A percentile compares a stretch with the other conserved stretches of the same genome.
Evolutionary conservation across 345 rosid species (phyloP).

Genomic region (Ceriops tagal): DNA sequence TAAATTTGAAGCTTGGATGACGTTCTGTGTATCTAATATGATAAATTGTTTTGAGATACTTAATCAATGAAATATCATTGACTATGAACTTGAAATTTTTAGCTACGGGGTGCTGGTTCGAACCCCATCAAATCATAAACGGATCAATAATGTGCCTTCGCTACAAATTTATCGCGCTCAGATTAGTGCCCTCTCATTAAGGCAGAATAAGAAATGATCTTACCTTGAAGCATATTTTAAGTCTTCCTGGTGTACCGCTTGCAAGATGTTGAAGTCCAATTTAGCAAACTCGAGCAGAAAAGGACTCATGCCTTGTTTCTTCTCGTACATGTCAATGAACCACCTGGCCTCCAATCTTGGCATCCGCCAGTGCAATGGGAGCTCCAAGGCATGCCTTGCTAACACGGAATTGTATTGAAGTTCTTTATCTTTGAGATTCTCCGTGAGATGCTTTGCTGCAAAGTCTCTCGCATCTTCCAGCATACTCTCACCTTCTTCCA

Average conservation of each 20-base stretch:
- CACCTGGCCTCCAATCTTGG: conserved; percentile 45
- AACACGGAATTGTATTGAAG: conserved; percentile 11
- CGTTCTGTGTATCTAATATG: no score
- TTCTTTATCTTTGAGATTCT: neutral
- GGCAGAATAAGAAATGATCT: neutral
- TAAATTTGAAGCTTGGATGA: no score
- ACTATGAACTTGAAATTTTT: no score
- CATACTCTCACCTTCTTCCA: conserved; percentile 16
- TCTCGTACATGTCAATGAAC: conserved; percentile 38
- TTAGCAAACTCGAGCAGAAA: conserved; percentile 41
- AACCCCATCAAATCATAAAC: no score
- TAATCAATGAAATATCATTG: no score
- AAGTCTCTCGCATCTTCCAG: conserved; percentile 15
- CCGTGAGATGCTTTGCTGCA: conserved; percentile 5
- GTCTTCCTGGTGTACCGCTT: conserved; percentile 41
- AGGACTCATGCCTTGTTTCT: conserved; percentile 15
- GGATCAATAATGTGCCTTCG: neutral
- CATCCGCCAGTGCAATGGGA: conserved; percentile 43
- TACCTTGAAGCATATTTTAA: conserved; percentile 34
- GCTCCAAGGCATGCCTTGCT: conserved; percentile 32
- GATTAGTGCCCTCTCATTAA: no score
- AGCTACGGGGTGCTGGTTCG: no score
- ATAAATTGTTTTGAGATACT: no score
- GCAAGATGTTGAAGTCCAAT: conserved; percentile 44
- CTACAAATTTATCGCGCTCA: no score